Evolutionary conservation across 192 early-diverging fungal genomes (phyloP).

Genomic region (Endogone sp.): DNA sequence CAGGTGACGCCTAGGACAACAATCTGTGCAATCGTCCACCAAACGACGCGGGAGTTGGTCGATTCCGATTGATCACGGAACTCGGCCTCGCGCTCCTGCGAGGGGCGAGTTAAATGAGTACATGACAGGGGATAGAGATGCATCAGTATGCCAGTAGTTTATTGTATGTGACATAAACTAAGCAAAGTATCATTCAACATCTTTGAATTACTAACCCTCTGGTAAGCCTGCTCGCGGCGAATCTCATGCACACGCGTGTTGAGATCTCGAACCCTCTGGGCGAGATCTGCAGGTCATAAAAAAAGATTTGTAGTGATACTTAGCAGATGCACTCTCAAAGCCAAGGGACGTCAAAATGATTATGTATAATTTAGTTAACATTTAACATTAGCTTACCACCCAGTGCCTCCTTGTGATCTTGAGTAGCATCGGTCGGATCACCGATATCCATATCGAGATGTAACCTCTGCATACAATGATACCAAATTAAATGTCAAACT

Average conservation of each 20-base stretch:
- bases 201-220: slow-evolving; percentile 56
- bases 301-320: not conserved
- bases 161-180: not conserved
- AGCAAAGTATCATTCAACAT: slow-evolving; percentile 9
- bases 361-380: too few relatives aligned
- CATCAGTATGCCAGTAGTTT: not conserved
- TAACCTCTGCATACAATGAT: slow-evolving; percentile 31
- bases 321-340: not conserved
- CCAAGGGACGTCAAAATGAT: too few relatives aligned
- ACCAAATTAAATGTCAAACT: not conserved
- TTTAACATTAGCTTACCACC: too few relatives aligned
- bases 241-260: slow-evolving; percentile 80
- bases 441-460: slow-evolving; percentile 43
- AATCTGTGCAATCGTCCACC: slow-evolving; percentile 87
- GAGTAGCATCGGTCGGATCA: slow-evolving; percentile 29
- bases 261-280: slow-evolving; percentile 71
- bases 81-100: slow-evolving; percentile 81
- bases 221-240: slow-evolving; percentile 84
- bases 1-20: slow-evolving; percentile 68
- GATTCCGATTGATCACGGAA: slow-evolving; percentile 84
- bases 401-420: slow-evolving; percentile 29
- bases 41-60: slow-evolving; percentile 80
- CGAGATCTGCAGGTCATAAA: slow-evolving; percentile 49
- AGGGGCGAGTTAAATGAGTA: slow-evolving; percentile 7
- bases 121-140: slow-evolving; percentile 1